Conservation (phyloP, 768 basidiomycete genomes). For the Chiua virens region DNA sequence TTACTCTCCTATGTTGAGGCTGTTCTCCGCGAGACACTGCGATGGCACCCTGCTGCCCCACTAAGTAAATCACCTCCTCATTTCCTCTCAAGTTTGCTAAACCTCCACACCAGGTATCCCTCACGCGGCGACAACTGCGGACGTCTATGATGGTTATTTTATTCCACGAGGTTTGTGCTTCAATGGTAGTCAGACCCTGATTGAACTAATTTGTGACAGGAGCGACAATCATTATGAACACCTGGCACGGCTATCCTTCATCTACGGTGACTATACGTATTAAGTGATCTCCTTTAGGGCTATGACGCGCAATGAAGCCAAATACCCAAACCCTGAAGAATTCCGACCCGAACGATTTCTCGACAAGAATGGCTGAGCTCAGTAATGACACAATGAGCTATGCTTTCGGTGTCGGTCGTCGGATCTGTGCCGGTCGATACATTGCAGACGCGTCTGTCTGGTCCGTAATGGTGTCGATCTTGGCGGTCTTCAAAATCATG, state of each 20-base stretch:
- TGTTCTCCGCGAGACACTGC: slow-evolving; percentile 31
- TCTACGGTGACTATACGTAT: neutral
- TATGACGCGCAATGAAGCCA: slow-evolving; percentile 35
- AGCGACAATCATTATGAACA: slow-evolving; percentile 31
- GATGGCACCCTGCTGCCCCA: slow-evolving; percentile 37
- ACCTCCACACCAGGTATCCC: slow-evolving; percentile 25
- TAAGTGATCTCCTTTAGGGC: slow-evolving; percentile 20
- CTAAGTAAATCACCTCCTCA: slow-evolving; percentile 22
- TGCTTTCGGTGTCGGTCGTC: slow-evolving; percentile 38
- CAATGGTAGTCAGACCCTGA: neutral
- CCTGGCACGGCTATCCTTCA: slow-evolving; percentile 11
- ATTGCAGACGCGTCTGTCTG: slow-evolving; percentile 43
- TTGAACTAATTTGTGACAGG: slow-evolving; percentile 11
- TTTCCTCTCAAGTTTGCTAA: neutral
- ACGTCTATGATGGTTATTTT: slow-evolving; percentile 47
- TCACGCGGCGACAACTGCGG: slow-evolving; percentile 37
- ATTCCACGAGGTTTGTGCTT: slow-evolving; percentile 51
- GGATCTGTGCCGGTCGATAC: slow-evolving; percentile 40
- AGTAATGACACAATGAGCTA: slow-evolving; percentile 30
- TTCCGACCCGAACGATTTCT: slow-evolving; percentile 40
- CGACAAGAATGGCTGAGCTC: slow-evolving; percentile 14
- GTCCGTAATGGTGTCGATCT: slow-evolving; percentile 32
- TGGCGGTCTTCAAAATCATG: slow-evolving; percentile 36
- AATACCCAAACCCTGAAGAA: slow-evolving; percentile 32
- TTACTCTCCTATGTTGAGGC: slow-evolving; percentile 30